Base-by-base conservation (phyloP, 2,329 filamentous ascomycete genomes). In the Cytospora mali region DNA sequence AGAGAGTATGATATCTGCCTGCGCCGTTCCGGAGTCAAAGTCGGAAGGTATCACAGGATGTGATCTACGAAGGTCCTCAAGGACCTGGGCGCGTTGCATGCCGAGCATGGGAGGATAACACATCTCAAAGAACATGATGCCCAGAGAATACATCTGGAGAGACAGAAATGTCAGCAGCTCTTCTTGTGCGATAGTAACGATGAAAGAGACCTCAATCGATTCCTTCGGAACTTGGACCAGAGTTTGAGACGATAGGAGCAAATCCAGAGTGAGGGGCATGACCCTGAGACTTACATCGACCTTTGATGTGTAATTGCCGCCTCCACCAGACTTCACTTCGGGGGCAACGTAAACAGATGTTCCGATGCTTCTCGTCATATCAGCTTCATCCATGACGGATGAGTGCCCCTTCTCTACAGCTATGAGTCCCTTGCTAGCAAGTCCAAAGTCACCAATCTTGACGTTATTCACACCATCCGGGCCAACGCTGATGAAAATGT, bases 71-170 rank as follows among this genome's bases (percentile, higher is more conserved):
- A 97, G 81, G 60, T 84, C 79, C 58, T 89, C 84, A 29, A 97
- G 80, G 4, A 88, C 84, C 57, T 82, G 76, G 2, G 84, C 84
- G 66, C 87, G 82, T 69, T 89, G 83, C 85, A 89, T 88, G 5
- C 86, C 86, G 13, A 80, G 68, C 72, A 88, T 80, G 0, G 85
- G 81, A 35, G 80, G 76, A 67, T 88, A 93, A 71, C 91, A 96
- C 95, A 99, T 99, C 75, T 99, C 95, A 69, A 97, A 98, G 77
- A 99, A 96, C 62, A 99, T 98, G 66, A 99, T 91, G 0, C 95
- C 95, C 49, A 99, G 81, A 0, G 94, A 97, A 73, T 95, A 99
- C 94, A 99, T 98, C 84, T 88, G 61, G 0, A 39, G 27, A 21
- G 23, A 51, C 13, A 6, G 4, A 7, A 0, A 9, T n/a, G 57